Evolutionary conservation across 1,284 basidiomycete genomes (phyloP), one percentile per base, ranked within the genome.

Genomic region (Naganishia sp.): DNA sequence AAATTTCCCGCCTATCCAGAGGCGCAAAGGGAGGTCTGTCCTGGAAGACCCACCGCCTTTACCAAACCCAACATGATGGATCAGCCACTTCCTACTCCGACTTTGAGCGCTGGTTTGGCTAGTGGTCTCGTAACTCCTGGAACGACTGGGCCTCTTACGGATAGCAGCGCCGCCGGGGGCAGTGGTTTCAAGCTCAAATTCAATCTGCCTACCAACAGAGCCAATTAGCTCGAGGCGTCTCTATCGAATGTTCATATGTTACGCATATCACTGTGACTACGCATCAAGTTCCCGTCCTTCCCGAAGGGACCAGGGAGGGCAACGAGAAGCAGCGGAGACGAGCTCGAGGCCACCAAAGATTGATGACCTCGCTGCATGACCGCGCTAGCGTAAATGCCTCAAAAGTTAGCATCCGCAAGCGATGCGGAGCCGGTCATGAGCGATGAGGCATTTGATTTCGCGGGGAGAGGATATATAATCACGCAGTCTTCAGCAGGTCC

Each of bases 171-270:
- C 5, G 36, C 31, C 11, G 59, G 59, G 11, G 59, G 59, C 21
- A 21, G 55, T 33, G 59, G 59, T 6, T 61, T 61, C 59, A 61
- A 61, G 59, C 45, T 61, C 43, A 61, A 61, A 36, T 52, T 61
- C 23, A 61, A 60, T 15, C 33, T 60, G 9, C 57, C 50, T 11
- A 49, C 21, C 11, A 60, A 46, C 33, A 60, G 46, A 33, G 11
- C 46, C 18, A 46, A 46, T 46, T 46, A 39, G 36, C 10, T 39
- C 36, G 36, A 39, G 36, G 13, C 7, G 13, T 13, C 3, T 9
- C 36, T 9, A 18, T 46, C 18, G 18, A n/a, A 46, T n/a, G 18
- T 5, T 18, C 11, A 9, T n/a, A 9, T 46, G 23, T 46, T 9
- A 9, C 45, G 23, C 23, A n/a, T 7, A n/a, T 18, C 7, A 46